phyloP scores from a whole-genome alignment of 1,284 basidiomycete species.

The Ustilago cynodontis region DNA sequence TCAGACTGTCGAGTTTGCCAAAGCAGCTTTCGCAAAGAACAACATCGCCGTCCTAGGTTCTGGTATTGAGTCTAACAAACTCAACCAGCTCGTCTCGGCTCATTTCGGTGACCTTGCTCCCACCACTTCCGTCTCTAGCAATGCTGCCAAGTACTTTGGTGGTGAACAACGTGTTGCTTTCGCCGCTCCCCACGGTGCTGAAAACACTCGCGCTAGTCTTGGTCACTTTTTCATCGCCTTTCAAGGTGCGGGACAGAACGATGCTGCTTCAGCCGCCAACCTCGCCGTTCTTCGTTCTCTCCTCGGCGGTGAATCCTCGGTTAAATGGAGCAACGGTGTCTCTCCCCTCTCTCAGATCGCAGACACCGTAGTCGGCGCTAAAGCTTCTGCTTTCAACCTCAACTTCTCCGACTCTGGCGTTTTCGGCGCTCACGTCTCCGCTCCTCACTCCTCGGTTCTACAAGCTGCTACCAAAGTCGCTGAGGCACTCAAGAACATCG shows the following conservation, averaged over 20 bases:
- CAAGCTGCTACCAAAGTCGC: slow-evolving; percentile 57
- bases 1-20: slow-evolving; percentile 54
- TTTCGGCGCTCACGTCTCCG: slow-evolving; percentile 64
- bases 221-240: slow-evolving; percentile 68
- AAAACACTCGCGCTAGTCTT: slow-evolving; percentile 51
- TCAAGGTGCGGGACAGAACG: slow-evolving; percentile 58
- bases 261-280: slow-evolving; percentile 51
- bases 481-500: slow-evolving; percentile 62
- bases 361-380: slow-evolving; percentile 47
- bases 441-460: slow-evolving; percentile 53
- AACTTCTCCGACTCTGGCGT: slow-evolving; percentile 64
- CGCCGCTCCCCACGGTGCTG: slow-evolving; percentile 60
- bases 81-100: slow-evolving; percentile 57
- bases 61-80: slow-evolving; percentile 58
- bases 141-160: slow-evolving; percentile 67
- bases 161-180: slow-evolving; percentile 66
- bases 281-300: slow-evolving; percentile 65
- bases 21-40: slow-evolving; percentile 61
- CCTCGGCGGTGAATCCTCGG: slow-evolving; percentile 63
- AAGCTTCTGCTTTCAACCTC: slow-evolving; percentile 65
- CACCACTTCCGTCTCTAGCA: slow-evolving; percentile 32
- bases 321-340: slow-evolving; percentile 67
- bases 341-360: slow-evolving; percentile 59
- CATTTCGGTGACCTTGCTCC: slow-evolving; percentile 57
- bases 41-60: slow-evolving; percentile 68